Conservation (phyloP, 345 rosid genomes). For the Ceriops tagal region DNA sequence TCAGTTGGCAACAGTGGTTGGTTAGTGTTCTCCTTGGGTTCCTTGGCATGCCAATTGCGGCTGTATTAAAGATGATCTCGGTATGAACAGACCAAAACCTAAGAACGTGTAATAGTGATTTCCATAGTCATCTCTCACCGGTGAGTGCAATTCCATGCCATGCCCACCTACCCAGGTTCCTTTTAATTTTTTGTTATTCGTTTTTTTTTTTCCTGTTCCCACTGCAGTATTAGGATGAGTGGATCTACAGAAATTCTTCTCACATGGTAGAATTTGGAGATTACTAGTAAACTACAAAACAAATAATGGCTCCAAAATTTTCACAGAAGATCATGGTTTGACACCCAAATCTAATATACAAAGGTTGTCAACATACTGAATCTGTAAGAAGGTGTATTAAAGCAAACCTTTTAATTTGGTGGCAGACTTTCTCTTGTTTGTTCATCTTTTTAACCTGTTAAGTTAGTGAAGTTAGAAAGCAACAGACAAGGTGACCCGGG, state of each 20-base stretch:
- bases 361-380: slow-evolving; percentile 2
- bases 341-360: neutral
- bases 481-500: too few species aligned
- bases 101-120: neutral
- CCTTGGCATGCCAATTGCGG: slow-evolving; percentile 94
- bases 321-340: slow-evolving; percentile 8
- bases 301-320: slow-evolving; percentile 4
- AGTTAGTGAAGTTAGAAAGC: too few species aligned
- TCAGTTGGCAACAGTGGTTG: slow-evolving; percentile 69
- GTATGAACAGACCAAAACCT: slow-evolving; percentile 43
- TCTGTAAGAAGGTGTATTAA: slow-evolving; percentile 5
- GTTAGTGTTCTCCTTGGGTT: slow-evolving; percentile 68
- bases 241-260: slow-evolving; percentile 2
- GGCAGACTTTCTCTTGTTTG: neutral
- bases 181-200: too few species aligned
- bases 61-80: slow-evolving; percentile 69
- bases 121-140: neutral
- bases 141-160: neutral
- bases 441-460: neutral
- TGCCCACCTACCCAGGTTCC: too few species aligned
- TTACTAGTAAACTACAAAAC: slow-evolving; percentile 2
- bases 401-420: neutral
- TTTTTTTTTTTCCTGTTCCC: too few species aligned
- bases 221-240: too few species aligned
- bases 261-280: slow-evolving; percentile 11